These are phyloP conservation scores for Solanum neorickii DNA, from an alignment of 257 asterid species.

Conservation along the genomic window DNA sequence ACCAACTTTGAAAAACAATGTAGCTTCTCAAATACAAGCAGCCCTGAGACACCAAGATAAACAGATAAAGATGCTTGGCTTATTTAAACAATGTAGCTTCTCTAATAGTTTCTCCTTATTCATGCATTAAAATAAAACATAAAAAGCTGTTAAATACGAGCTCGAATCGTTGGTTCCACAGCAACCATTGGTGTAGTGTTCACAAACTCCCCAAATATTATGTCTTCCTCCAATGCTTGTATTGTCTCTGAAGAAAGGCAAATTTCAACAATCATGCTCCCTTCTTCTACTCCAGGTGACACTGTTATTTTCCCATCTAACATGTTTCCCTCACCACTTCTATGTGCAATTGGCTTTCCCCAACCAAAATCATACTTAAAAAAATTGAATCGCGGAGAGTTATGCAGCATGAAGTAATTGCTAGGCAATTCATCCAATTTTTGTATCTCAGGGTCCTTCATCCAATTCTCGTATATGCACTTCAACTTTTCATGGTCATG, in stretches of 20 bases:
- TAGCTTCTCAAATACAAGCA: neutral
- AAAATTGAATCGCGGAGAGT: constrained; percentile 38
- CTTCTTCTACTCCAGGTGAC: constrained; percentile 20
- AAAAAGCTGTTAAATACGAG: neutral
- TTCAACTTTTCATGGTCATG: constrained; percentile 1
- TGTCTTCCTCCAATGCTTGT: constrained; percentile 15
- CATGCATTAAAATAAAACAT: neutral
- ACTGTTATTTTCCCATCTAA: constrained; percentile 30
- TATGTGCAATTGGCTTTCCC: constrained; percentile 37
- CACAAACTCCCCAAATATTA: constrained; percentile 28
- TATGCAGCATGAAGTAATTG: neutral
- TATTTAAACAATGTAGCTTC: neutral
- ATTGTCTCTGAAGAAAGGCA: constrained; percentile 22
- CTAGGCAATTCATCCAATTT: constrained; percentile 2
- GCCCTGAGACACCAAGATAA: neutral
- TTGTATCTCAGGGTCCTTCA: neutral
- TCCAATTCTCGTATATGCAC: neutral
- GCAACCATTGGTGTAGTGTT: neutral
- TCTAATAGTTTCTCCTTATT: neutral
- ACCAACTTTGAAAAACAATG: neutral
- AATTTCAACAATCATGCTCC: constrained; percentile 35
- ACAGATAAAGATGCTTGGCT: too few species aligned
- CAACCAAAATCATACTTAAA: constrained; percentile 47
- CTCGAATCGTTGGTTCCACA: neutral
- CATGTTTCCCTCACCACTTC: constrained; percentile 31